Evolutionary conservation across 306 rosid species (phyloP), one percentile per base, ranked within the genome.

Genomic region (Parietaria judaica): DNA sequence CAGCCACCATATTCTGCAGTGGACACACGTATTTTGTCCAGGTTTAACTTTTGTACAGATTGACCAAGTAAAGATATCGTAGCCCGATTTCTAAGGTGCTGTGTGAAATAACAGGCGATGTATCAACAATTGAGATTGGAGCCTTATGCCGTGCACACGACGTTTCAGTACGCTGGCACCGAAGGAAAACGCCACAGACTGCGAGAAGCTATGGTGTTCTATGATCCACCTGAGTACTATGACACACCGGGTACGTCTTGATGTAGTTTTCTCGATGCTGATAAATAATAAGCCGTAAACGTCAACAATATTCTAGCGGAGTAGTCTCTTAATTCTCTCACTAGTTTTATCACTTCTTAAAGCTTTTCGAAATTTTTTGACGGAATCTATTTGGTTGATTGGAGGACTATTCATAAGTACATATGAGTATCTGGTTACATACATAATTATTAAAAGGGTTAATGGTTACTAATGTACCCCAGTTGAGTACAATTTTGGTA

Each of bases 11-110:
- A 63, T 87, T 87, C 81, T 90, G 96, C 44, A 85, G 97, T 58
- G 96, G 97, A n/a, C 97, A 90, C 73, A 87, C 97, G 16, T 90
- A 85, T 82, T 90, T 90, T 80, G 95, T 90, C 60, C 97, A 90
- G 96, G 97, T 85, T 52, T 58, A 50, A 41, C 9, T 8, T 8
- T 41, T 23, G 2, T 23, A 23, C 31, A 23, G 31, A 23, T 23
- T 23, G 31, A 23, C 31, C 31, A 23, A 44, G 36, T 49, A 11
- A 46, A 31, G 39, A 34, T 61, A 54, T 63, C 17, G 37, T 54
- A 9, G 61, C 53, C 14, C 53, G 4, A 10, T 54, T 54, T 44
- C 15, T 62, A 55, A 67, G 65, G 73, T 68, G 41, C 56, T 63
- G 35, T 69, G 14, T 63, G 70, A 38, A 57, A 67, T 72, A 66